Conservation (phyloP, 169 alveolate species). For the Eimeria nieschulzi region DNA sequence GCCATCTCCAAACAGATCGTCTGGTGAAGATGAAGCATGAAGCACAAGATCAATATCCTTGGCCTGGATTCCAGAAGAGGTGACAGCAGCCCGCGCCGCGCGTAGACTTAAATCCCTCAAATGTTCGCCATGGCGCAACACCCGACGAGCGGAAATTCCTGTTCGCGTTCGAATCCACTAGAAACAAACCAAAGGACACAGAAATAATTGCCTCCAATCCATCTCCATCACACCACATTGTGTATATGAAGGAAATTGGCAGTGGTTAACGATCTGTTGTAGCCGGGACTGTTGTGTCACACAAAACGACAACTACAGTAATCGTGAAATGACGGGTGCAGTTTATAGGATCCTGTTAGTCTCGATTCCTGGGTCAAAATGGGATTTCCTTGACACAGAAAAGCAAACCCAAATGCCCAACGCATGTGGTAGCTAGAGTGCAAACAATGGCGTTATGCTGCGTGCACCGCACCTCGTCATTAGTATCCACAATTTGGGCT, state of each 20-base stretch:
- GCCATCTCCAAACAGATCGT: slow-evolving; percentile 83
- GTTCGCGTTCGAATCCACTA: slow-evolving; percentile 83
- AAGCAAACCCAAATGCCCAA: not conserved
- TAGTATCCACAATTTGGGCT: slow-evolving; percentile 76
- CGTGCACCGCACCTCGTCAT: slow-evolving; percentile 77
- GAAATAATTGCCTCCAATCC: no score
- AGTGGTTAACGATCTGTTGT: no score
- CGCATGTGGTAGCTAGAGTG: no score
- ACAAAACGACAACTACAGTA: not conserved
- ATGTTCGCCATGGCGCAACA: slow-evolving; percentile 75
- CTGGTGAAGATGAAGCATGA: slow-evolving; percentile 82
- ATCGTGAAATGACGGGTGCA: slow-evolving; percentile 1
- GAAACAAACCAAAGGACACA: not conserved
- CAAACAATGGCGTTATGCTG: no score
- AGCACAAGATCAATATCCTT: slow-evolving; percentile 78
- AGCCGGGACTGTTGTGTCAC: no score
- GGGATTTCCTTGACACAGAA: not conserved
- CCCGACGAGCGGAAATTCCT: slow-evolving; percentile 78
- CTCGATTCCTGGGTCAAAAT: no score
- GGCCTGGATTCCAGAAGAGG: slow-evolving; percentile 62
- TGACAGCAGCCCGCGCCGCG: slow-evolving; percentile 76
- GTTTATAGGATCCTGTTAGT: no score
- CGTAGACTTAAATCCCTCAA: slow-evolving; percentile 73
- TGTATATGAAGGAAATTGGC: no score
- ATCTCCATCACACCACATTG: no score